These are phyloP conservation scores for Thinopyrum obtusiflorum DNA, from an alignment of 202 grass and related monocot genomes.

Conservation along the genomic window DNA sequence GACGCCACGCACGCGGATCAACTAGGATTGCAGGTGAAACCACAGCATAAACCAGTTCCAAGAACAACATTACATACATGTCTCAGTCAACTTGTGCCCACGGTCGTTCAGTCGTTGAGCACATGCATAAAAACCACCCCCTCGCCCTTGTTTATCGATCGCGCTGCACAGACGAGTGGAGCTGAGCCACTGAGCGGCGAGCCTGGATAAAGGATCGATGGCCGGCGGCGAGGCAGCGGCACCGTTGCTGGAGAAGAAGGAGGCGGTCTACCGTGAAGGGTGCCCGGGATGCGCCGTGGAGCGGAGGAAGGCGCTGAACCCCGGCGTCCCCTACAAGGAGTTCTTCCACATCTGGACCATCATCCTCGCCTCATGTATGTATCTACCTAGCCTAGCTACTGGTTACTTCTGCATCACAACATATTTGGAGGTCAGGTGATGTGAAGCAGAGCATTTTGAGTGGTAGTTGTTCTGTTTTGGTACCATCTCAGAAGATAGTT, in stretches of 20 bases:
- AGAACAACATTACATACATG: neutral
- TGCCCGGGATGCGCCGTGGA: slow-evolving; percentile 40
- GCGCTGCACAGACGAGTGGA: neutral
- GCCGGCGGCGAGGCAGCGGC: neutral
- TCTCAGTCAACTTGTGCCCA: neutral
- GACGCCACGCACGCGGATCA: neutral
- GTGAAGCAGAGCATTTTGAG: neutral
- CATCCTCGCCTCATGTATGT: slow-evolving; percentile 43
- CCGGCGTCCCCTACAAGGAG: slow-evolving; percentile 26
- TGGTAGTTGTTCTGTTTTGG: neutral
- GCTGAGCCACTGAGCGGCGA: neutral
- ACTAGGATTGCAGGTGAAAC: neutral
- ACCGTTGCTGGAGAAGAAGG: slow-evolving; percentile 35
- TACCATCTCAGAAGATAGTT: neutral
- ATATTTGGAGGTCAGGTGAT: neutral
- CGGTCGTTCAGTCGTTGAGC: neutral
- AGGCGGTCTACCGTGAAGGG: slow-evolving; percentile 28
- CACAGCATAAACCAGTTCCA: neutral
- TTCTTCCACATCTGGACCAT: slow-evolving; percentile 50
- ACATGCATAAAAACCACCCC: neutral
- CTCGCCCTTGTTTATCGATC: neutral
- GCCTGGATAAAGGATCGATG: neutral
- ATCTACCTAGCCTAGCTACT: neutral
- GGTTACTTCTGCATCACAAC: neutral
- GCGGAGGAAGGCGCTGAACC: slow-evolving; percentile 20